Evolutionary conservation across 331 rosid species (phyloP).

Genomic region (Malus hybrid): DNA sequence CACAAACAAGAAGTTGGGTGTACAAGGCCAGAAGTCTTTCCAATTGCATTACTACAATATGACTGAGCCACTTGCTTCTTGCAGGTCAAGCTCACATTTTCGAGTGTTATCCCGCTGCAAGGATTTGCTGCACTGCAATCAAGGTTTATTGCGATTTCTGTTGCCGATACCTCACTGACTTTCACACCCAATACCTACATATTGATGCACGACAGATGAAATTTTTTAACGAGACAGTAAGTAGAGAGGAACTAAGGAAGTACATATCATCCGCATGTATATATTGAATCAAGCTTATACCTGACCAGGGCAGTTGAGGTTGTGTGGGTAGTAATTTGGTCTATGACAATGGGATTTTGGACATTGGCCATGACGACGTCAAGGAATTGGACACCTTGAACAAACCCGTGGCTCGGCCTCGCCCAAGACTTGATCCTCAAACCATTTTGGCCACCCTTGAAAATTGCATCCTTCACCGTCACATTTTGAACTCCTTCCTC

Average conservation of each 20-base stretch:
- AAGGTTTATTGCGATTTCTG: constrained; percentile 32
- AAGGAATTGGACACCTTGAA: no score
- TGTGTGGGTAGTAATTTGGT: no score
- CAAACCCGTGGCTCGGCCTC: no score
- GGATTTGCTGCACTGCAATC: constrained; percentile 44
- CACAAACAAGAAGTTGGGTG: no score
- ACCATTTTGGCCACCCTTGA: constrained; percentile 28
- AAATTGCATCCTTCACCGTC: constrained; percentile 25
- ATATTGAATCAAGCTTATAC: no score
- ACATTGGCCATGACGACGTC: no score
- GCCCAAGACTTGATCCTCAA: constrained; percentile 11
- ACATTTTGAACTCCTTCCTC: constrained; percentile 45
- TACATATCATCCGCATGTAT: no score
- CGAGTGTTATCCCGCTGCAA: constrained; percentile 16
- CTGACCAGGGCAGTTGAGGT: no score
- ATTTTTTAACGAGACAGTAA: no score
- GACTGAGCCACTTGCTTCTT: constrained; percentile 23
- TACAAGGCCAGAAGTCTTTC: background rate
- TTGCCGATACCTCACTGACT: constrained; percentile 19
- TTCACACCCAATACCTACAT: background rate
- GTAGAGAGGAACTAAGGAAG: no score
- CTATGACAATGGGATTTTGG: no score
- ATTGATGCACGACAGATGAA: background rate
- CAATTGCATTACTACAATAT: constrained; percentile 32
- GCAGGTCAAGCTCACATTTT: constrained; percentile 25